Evolutionary conservation across 768 basidiomycete species (phyloP), one percentile per base, ranked within the genome.

Genomic region (Boletus pseudopeckii): DNA sequence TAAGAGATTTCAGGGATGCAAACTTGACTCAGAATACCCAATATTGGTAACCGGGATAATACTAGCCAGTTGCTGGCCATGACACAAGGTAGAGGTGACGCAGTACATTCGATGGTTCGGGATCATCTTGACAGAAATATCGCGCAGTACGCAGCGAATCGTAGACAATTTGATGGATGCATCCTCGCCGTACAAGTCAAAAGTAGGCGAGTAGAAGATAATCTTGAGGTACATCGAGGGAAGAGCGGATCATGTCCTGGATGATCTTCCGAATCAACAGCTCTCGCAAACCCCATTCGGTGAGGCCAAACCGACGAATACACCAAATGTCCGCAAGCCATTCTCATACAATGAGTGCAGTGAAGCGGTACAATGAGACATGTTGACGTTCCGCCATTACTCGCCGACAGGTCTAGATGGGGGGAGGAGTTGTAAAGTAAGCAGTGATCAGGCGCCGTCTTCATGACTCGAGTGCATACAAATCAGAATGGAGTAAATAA

Each of bases 391-490:
- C 68, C 61, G 54, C 61, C 59, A 62, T 48, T 52, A 58, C 59
- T 64, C 50, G 51, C 56, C 38, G 50, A 45, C 46, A 53, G 46
- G 56, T 59, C 60, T 57, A 62, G 60, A 52, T 15, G 44, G 47
- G 36, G 40, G 56, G 48, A 45, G 56, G 13, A 11, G 58, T 59
- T 66, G 62, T 62, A 56, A 67, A 71, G 64, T 60, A 60, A 60
- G 69, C 75, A 73, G 64, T 77, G 79, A 79, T 80, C 75, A 80
- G 69, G 62, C 77, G 74, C 73, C 56, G 63, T 56, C 66, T 65
- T 58, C 53, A 56, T 60, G 62, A 63, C 52, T 57, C 50, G 65
- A 61, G 54, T 50, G 52, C 55, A 63, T 65, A 75, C 71, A 69
- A 24, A 69, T 73, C 72, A 62, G 70, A 64, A 71, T 69, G 76